A percentile compares a stretch with the other conserved stretches of the same genome.
These are phyloP conservation scores for Elsinoe batatas DNA, from an alignment of 2,329 filamentous ascomycete genomes.

Conservation along the genomic window DNA sequence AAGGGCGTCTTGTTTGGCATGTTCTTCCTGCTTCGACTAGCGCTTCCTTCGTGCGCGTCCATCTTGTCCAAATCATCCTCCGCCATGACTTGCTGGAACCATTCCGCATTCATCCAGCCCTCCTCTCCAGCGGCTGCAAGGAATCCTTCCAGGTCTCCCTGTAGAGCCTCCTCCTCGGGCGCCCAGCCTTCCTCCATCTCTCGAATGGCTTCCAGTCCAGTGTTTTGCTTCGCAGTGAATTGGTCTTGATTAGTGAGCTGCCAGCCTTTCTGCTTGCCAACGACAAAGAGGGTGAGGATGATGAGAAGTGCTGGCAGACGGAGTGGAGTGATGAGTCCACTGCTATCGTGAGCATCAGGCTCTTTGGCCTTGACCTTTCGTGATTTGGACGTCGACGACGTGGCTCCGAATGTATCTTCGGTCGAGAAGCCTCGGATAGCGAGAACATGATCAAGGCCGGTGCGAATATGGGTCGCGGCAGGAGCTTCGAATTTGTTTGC, in stretches of 20 bases:
- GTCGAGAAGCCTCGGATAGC: background rate
- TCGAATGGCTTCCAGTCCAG: slow-evolving; percentile 12
- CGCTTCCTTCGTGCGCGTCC: background rate
- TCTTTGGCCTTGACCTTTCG: background rate
- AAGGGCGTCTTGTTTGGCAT: slow-evolving; percentile 26
- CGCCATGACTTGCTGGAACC: slow-evolving; percentile 11
- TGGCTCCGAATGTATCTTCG: background rate
- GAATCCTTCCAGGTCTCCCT: slow-evolving; percentile 1
- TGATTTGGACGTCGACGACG: background rate
- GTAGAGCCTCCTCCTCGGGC: slow-evolving; percentile 8
- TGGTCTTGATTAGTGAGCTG: slow-evolving; percentile 1
- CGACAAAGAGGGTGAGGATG: slow-evolving; percentile 11
- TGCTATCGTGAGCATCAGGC: background rate
- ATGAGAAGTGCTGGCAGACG: slow-evolving; percentile 11
- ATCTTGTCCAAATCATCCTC: slow-evolving; percentile 5
- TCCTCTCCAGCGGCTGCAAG: background rate
- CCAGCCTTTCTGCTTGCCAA: background rate
- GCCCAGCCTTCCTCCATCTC: slow-evolving; percentile 10
- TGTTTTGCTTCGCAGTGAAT: background rate
- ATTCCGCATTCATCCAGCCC: slow-evolving; percentile 14
- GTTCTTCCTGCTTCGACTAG: background rate
- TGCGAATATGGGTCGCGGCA: slow-evolving; percentile 11
- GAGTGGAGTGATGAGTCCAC: background rate
- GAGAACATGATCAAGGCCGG: slow-evolving; percentile 10
- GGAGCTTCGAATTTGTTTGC: slow-evolving; percentile 3